A percentile compares a stretch with the other conserved stretches of the same genome.
Conservation (phyloP, 441 rosid species). For the Viola pubescens region DNA sequence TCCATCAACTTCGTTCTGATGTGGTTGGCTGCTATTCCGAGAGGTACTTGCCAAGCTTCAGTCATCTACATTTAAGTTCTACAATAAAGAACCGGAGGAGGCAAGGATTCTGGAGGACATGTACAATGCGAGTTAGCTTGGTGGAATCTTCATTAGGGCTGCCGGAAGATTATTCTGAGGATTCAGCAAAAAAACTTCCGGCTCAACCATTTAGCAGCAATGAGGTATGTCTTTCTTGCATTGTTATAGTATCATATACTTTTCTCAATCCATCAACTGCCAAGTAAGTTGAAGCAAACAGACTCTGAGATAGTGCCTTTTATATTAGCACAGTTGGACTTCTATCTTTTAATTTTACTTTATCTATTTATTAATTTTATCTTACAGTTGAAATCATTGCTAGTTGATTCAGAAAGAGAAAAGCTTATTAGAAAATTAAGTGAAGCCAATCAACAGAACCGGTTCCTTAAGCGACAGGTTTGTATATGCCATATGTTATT, state of each 20-base stretch:
- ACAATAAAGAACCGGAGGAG: conserved; percentile 24
- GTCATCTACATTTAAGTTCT: conserved; percentile 21
- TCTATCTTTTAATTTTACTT: background rate
- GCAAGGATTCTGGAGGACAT: conserved; percentile 29
- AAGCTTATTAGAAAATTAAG: conserved; percentile 62
- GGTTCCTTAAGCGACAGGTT: conserved; percentile 85
- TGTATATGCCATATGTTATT: background rate
- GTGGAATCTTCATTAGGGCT: conserved; percentile 38
- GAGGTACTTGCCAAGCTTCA: conserved; percentile 18
- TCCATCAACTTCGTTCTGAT: conserved; percentile 15
- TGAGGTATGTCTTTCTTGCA: conserved; percentile 36
- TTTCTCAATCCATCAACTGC: background rate
- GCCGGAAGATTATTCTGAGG: conserved; percentile 25
- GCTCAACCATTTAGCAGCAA: conserved; percentile 45
- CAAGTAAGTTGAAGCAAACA: background rate
- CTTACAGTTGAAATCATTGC: conserved; percentile 54
- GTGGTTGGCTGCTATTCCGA: conserved; percentile 12
- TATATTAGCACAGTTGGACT: background rate
- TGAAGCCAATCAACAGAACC: conserved; percentile 93
- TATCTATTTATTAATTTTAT: background rate
- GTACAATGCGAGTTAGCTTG: conserved; percentile 30
- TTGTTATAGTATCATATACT: background rate
- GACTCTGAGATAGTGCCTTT: background rate
- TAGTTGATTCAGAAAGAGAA: conserved; percentile 63
- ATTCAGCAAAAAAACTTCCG: conserved; percentile 33